A percentile compares a stretch with the other conserved stretches of the same genome.
These are phyloP conservation scores for Trichoderma orchidacearum DNA, from an alignment of 495 filamentous ascomycete species.

Conservation along the genomic window DNA sequence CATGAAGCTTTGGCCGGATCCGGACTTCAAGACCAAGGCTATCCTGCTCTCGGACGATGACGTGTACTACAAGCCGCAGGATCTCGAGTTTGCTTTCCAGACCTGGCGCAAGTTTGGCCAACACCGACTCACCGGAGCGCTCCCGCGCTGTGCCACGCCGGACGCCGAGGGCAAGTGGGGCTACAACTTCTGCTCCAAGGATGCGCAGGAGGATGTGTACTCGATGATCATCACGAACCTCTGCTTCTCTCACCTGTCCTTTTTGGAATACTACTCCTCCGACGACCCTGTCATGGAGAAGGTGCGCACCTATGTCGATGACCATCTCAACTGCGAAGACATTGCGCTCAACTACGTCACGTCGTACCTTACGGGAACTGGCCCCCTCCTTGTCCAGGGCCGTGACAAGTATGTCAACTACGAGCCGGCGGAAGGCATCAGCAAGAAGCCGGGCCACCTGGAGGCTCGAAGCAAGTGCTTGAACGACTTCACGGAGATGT, in stretches of 20 bases:
- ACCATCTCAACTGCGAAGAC: slow-evolving; percentile 11
- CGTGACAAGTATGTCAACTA: slow-evolving; percentile 3
- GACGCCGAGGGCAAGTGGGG: background rate
- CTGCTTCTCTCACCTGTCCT: slow-evolving; percentile 7
- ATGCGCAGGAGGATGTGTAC: slow-evolving; percentile 2
- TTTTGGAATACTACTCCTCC: slow-evolving; percentile 10
- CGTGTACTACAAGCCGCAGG: slow-evolving; percentile 6
- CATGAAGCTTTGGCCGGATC: slow-evolving; percentile 4
- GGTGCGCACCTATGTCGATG: slow-evolving; percentile 8
- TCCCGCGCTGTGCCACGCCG: slow-evolving; percentile 5
- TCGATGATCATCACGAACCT: slow-evolving; percentile 8
- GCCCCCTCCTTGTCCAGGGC: slow-evolving; percentile 7
- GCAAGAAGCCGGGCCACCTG: slow-evolving; percentile 5
- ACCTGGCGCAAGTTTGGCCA: slow-evolving; percentile 8
- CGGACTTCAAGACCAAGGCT: slow-evolving; percentile 7
- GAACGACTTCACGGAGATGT: slow-evolving; percentile 3
- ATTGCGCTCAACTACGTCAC: slow-evolving; percentile 9
- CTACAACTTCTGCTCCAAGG: slow-evolving; percentile 6
- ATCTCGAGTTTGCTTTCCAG: slow-evolving; percentile 11
- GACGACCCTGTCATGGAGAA: slow-evolving; percentile 3
- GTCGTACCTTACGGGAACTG: slow-evolving; percentile 7
- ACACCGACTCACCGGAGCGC: slow-evolving; percentile 6
- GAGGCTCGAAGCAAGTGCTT: slow-evolving; percentile 4
- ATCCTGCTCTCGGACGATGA: slow-evolving; percentile 10
- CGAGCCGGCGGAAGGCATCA: slow-evolving; percentile 8